Base-by-base conservation (phyloP, 768 basidiomycete genomes). In the Tricholoma sp. region DNA sequence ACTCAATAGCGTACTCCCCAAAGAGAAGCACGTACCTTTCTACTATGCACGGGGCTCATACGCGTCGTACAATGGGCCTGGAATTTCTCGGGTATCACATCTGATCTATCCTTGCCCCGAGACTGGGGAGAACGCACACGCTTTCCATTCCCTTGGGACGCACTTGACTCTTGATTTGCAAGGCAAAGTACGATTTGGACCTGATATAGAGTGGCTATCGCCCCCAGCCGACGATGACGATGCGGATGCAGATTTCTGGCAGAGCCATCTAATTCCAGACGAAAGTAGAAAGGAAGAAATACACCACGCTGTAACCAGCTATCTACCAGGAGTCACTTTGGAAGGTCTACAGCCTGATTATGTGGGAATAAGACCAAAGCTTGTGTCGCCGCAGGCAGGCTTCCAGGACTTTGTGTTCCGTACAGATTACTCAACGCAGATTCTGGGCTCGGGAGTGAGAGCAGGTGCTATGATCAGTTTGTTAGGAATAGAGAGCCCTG, bases 91-190 rank as follows among this genome's bases (percentile, higher is more conserved):
- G 11, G 76, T 97, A 54, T 79, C 78, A 3, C 86, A 85, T 61
- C 81, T 99, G 57, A 84, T 99, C 65, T 98, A 99, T 72, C 95
- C 96, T 2, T 94, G 91, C 59, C 94, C 96, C 4, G 78, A 83
- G 53, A 80, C 78, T 9, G 81, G 80, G 8, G 74, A 75, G 37
- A 78, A 76, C 56, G 77, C 73, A 3, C 80, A 87, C 52, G 79
- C 83, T 6, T 90, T 96, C 66, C 86, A 91, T 57, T 89, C 90
- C 3, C 78, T 98, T 6, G 96, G 97, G 3, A 95, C 94, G 10
- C 97, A 98, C 72, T 76, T 98, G 24, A 94, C 93, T 28, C 72
- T 98, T 42, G 92, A 94, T 68, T 66, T 98, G 58, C 80, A 87
- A 49, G 89, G 91, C 0, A 88, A 89, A 58, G 80, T 98, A 52